These are phyloP conservation scores for Cystobasidiaceae sp. DNA, from an alignment of 1,284 basidiomycete species.

Conservation along the genomic window DNA sequence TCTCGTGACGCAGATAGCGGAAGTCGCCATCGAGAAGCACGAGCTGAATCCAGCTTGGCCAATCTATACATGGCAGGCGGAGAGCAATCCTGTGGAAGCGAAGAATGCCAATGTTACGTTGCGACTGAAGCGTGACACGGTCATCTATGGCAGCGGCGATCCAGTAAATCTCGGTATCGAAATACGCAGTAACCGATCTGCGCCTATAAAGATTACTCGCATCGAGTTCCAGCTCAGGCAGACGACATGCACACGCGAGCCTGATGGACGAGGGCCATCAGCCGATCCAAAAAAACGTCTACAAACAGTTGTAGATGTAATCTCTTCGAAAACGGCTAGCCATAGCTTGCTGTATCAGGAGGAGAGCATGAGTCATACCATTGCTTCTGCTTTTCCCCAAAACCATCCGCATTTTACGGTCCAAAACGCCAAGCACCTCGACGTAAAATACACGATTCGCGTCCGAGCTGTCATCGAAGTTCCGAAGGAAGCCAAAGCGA, in stretches of 20 bases:
- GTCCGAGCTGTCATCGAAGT: slow-evolving; percentile 17
- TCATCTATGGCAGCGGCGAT: slow-evolving; percentile 21
- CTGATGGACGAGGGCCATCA: background rate
- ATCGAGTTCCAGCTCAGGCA: slow-evolving; percentile 15
- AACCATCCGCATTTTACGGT: slow-evolving; percentile 18
- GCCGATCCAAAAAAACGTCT: slow-evolving; percentile 13
- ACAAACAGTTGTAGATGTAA: slow-evolving; percentile 5
- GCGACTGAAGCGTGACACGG: slow-evolving; percentile 17
- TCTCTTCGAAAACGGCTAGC: background rate
- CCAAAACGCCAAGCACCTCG: slow-evolving; percentile 29
- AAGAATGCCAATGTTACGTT: slow-evolving; percentile 4
- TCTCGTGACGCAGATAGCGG: slow-evolving; percentile 4
- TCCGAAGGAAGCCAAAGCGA: slow-evolving; percentile 21
- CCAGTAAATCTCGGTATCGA: slow-evolving; percentile 6
- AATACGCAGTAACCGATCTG: slow-evolving; percentile 10
- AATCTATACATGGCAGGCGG: slow-evolving; percentile 30
- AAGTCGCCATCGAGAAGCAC: slow-evolving; percentile 30
- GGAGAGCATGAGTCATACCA: slow-evolving; percentile 7
- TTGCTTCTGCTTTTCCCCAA: background rate
- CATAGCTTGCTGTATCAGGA: slow-evolving; percentile 20
- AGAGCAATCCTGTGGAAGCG: background rate
- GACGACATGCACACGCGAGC: background rate
- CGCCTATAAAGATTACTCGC: slow-evolving; percentile 19
- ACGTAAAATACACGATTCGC: slow-evolving; percentile 20
- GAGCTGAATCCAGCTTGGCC: slow-evolving; percentile 33